phyloP scores from a whole-genome alignment of 2,329 filamentous ascomycete species.

The Tolypocladium tundrense region DNA sequence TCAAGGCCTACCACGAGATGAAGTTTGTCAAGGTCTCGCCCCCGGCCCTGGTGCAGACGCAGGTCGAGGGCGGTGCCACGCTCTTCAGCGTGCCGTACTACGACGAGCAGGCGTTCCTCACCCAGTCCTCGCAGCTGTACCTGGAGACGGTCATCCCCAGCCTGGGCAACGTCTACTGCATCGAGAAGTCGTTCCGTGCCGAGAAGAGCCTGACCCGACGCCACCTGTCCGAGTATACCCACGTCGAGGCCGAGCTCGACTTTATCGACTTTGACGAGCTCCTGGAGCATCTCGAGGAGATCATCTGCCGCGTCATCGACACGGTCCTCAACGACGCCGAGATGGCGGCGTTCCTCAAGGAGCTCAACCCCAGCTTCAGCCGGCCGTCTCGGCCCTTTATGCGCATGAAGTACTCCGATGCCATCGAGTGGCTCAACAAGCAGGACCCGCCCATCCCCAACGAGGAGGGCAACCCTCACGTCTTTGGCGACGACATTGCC shows the following conservation, averaged over 20 bases:
- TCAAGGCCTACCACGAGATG: conserved; percentile 65
- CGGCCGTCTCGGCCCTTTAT: conserved; percentile 76
- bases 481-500: conserved; percentile 94
- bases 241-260: conserved; percentile 92
- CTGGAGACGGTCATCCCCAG: conserved; percentile 89
- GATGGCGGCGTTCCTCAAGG: conserved; percentile 63
- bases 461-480: conserved; percentile 82
- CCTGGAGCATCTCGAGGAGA: conserved; percentile 72
- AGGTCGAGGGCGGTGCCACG: conserved; percentile 86
- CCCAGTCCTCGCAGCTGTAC: conserved; percentile 94
- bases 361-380: conserved; percentile 85
- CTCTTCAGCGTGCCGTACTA: conserved; percentile 89
- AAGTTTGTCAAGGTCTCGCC: conserved; percentile 76
- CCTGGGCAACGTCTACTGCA: conserved; percentile 92
- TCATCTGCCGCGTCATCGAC: conserved; percentile 80
- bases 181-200: conserved; percentile 97
- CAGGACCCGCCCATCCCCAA: conserved; percentile 68
- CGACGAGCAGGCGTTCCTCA: conserved; percentile 82
- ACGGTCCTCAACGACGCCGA: conserved; percentile 62
- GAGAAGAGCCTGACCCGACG: conserved; percentile 92
- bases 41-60: conserved; percentile 86
- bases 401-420: conserved; percentile 90
- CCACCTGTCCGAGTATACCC: conserved; percentile 92
- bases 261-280: conserved; percentile 91
- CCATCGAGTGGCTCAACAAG: conserved; percentile 86